Percentiles rank a stretch among this genome's conserved stretches.
phyloP scores from a whole-genome alignment of 2,329 filamentous ascomycete genomes.

The Claviceps sp. region DNA sequence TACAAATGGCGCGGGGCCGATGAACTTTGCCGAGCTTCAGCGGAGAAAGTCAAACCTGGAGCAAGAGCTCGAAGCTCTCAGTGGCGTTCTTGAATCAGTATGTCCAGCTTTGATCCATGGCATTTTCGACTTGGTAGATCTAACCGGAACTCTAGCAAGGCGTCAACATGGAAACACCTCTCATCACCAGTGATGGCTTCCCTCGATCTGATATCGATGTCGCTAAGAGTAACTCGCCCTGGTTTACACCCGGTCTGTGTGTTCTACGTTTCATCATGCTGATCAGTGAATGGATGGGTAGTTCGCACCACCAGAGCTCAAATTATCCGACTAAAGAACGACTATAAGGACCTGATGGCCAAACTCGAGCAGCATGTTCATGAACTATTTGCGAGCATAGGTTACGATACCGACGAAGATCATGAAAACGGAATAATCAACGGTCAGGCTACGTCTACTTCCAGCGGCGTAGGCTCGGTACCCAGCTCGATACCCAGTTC shows the following conservation, averaged over 20 bases:
- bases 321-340: conserved; percentile 82
- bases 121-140: background rate
- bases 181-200: conserved; percentile 82
- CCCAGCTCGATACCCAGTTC: conserved; percentile 23
- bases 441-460: conserved; percentile 5
- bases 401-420: conserved; percentile 24
- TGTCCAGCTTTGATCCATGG: conserved; percentile 14
- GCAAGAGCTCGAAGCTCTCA: conserved; percentile 71
- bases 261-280: conserved; percentile 3
- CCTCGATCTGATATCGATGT: conserved; percentile 90
- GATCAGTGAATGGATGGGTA: conserved; percentile 21
- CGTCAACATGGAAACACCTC: conserved; percentile 79
- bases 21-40: conserved; percentile 69
- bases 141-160: conserved; percentile 51
- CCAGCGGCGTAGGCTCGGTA: conserved; percentile 17
- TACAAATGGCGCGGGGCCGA: conserved; percentile 48
- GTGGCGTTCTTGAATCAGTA: conserved; percentile 80
- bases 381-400: conserved; percentile 68
- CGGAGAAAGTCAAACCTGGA: conserved; percentile 75
- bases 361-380: conserved; percentile 78
- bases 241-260: background rate
- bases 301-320: conserved; percentile 85
- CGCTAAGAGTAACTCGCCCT: conserved; percentile 69
- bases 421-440: conserved; percentile 18
- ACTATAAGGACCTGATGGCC: conserved; percentile 82